These are phyloP conservation scores for Berkeleyomyces rouxiae DNA, from an alignment of 2,329 filamentous ascomycete genomes.

Conservation along the genomic window DNA sequence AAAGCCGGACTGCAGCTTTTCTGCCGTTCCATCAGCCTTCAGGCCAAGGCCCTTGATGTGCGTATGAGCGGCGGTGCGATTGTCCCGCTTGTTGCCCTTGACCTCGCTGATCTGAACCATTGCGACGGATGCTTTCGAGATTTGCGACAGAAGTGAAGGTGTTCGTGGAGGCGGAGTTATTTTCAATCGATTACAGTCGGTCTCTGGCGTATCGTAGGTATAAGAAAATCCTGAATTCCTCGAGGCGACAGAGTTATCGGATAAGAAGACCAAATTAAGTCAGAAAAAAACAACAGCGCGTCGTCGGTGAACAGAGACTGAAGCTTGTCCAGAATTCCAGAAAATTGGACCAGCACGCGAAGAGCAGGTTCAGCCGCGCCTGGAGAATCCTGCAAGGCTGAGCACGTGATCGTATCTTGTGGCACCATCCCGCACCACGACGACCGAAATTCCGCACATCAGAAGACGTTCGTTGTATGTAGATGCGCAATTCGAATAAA, in stretches of 20 bases:
- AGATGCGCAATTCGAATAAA: too few relatives aligned
- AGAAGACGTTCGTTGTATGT: too few relatives aligned
- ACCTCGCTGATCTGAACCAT: constrained; percentile 92
- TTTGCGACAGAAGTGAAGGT: neutral
- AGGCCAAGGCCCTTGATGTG: constrained; percentile 94
- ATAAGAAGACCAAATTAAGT: neutral
- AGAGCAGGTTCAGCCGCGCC: constrained; percentile 11
- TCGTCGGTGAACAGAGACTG: neutral
- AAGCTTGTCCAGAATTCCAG: neutral
- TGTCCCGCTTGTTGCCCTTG: constrained; percentile 86
- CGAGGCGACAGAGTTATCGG: too few relatives aligned
- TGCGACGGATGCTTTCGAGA: constrained; percentile 1
- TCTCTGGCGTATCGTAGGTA: too few relatives aligned
- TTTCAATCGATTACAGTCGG: neutral
- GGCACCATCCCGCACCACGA: too few relatives aligned
- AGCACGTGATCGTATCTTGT: constrained; percentile 8
- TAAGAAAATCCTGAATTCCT: too few relatives aligned
- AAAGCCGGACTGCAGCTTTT: constrained; percentile 65
- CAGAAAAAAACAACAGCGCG: neutral
- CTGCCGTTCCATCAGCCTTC: constrained; percentile 69
- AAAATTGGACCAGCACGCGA: constrained; percentile 6
- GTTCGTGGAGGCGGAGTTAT: neutral
- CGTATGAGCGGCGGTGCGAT: constrained; percentile 89
- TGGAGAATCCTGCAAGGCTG: constrained; percentile 13
- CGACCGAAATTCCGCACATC: too few relatives aligned